phyloP scores from a whole-genome alignment of 768 basidiomycete genomes.

The Mycena capillaripes region DNA sequence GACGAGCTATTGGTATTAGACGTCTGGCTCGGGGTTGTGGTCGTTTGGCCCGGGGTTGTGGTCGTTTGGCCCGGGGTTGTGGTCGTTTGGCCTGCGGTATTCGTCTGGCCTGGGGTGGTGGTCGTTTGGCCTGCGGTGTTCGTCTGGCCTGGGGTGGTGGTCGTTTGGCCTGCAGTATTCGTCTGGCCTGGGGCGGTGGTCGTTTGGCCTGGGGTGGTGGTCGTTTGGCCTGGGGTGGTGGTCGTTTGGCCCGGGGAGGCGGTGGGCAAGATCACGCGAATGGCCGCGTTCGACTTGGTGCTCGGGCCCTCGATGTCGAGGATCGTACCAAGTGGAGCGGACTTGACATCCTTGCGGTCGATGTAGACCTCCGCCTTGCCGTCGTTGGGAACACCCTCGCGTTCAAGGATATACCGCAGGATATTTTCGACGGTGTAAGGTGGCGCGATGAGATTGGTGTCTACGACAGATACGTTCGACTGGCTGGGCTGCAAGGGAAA shows the following conservation, averaged over 20 bases:
- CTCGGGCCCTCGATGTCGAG: slow-evolving; percentile 19
- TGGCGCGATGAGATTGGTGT: slow-evolving; percentile 18
- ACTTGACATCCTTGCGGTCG: slow-evolving; percentile 14
- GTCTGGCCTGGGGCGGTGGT: not conserved
- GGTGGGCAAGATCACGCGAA: slow-evolving; percentile 18
- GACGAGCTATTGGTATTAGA: slow-evolving; percentile 8
- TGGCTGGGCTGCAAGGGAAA: slow-evolving; percentile 14
- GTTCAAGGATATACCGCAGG: slow-evolving; percentile 12
- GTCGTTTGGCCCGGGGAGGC: slow-evolving; percentile 17
- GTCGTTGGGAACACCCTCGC: slow-evolving; percentile 11
- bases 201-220: slow-evolving; percentile 1
- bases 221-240: slow-evolving; percentile 12
- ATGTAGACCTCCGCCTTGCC: slow-evolving; percentile 22
- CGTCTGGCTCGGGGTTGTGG: slow-evolving; percentile 6
- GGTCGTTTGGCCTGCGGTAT: slow-evolving; percentile 2
- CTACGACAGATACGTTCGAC: slow-evolving; percentile 13
- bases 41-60: slow-evolving; percentile 4
- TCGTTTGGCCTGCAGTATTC: slow-evolving; percentile 7
- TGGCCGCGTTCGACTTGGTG: slow-evolving; percentile 18
- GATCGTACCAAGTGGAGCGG: slow-evolving; percentile 8
- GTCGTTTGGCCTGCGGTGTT: slow-evolving; percentile 1
- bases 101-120: slow-evolving; percentile 1
- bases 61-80: not conserved
- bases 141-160: slow-evolving; percentile 13
- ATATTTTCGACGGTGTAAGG: slow-evolving; percentile 22